Base-by-base conservation (phyloP, 768 basidiomycete genomes). In the Rhodocollybia butyracea region DNA sequence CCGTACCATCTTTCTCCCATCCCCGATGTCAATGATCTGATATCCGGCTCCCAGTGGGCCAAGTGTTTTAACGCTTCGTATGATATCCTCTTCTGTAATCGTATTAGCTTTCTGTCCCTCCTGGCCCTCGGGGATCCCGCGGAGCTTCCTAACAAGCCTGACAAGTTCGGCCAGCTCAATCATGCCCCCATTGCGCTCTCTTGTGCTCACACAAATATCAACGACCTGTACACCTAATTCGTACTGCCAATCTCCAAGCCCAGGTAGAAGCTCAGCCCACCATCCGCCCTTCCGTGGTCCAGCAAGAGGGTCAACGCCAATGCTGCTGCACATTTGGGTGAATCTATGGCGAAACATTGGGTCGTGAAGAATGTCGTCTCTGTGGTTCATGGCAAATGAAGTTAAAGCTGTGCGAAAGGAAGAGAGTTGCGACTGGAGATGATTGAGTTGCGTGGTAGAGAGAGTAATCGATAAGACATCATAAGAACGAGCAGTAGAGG, bases 161-260 rank as follows among this genome's bases (percentile, higher is more conserved):
- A 97, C 74, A 41, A 98, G 77, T 68, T 98, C 94, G 5, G 78
- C 77, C 77, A 98, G 82, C 64, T 91, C 89, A 46, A 99, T 92
- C 51, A 99, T 71, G 0, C 97, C 97, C 0, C 97, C 97, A 63
- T 98, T 98, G 42, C 86, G 76, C 61, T 91, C 89, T 55, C 93
- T 77, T 15, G 91, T 94, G 73, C 83, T 89, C 42, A 94, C 88
- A 63, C 92, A 94, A 40, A 94, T 81, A 66, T 94, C 93, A 48
- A 97, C 92, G 58, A 96, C 89, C 73, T 96, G 96, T 36, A 98
- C 93, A 10, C 94, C 93, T 5, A 98, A 82, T 64, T 97, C 95
- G 66, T 92, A 90, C 63, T 94, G 89, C 93, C 94, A 98, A 67
- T 98, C 97, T 15, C 92, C 86, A 52, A 97, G 71, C 7, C 87